phyloP scores from a whole-genome alignment of 2,329 filamentous ascomycete genomes.

The Trichoderma oligosporum region DNA sequence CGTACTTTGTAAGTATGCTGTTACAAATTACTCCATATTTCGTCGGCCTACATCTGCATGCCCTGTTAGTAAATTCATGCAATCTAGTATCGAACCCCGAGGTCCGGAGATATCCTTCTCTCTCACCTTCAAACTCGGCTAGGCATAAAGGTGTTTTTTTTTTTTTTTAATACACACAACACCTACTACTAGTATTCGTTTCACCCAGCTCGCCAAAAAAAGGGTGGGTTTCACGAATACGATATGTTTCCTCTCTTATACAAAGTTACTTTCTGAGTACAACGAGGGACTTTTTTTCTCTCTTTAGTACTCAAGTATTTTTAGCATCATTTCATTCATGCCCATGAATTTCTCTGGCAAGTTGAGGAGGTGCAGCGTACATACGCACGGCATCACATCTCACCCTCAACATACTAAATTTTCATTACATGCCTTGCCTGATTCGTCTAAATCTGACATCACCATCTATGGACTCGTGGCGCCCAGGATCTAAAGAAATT shows the following conservation, averaged over 20 bases:
- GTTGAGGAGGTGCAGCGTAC: too few species aligned
- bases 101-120: not conserved
- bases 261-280: too few species aligned
- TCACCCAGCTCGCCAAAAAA: not conserved
- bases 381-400: not conserved
- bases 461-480: too few species aligned
- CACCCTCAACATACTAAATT: conserved; percentile 5
- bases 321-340: not conserved
- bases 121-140: not conserved
- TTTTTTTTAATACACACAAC: not conserved
- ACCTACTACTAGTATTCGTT: not conserved
- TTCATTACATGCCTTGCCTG: not conserved
- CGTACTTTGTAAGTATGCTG: not conserved
- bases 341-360: not conserved
- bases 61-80: not conserved
- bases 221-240: conserved; percentile 14
- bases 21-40: not conserved
- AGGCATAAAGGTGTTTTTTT: not conserved
- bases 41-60: not conserved
- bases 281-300: not conserved
- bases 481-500: not conserved
- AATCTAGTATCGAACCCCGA: not conserved
- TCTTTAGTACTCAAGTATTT: not conserved
- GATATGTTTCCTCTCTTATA: conserved; percentile 1
- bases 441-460: conserved; percentile 6